phyloP scores from a whole-genome alignment of 2,329 filamentous ascomycete genomes.

The Neofusicoccum parvum region DNA sequence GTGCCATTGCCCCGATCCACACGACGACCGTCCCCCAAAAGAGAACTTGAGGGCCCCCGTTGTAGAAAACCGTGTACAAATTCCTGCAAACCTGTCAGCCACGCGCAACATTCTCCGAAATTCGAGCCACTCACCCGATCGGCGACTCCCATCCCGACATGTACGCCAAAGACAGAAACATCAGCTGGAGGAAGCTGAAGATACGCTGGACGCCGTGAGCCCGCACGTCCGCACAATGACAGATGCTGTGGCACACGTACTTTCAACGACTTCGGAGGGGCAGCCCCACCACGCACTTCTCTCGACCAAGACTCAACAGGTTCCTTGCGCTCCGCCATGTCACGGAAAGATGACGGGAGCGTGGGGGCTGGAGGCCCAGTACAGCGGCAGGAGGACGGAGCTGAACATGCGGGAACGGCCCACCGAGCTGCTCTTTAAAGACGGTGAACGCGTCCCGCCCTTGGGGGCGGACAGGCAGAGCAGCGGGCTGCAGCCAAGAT shows the following conservation, averaged over 20 bases:
- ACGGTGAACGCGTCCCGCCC: too few species aligned
- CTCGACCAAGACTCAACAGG: not conserved
- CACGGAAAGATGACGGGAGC: not conserved
- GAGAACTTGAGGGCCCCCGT: slow-evolving; percentile 37
- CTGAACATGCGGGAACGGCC: too few species aligned
- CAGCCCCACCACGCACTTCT: not conserved
- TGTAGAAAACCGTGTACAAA: slow-evolving; percentile 31
- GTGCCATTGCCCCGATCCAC: slow-evolving; percentile 33
- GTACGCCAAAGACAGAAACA: not conserved
- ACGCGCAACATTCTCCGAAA: not conserved
- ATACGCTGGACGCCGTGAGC: not conserved
- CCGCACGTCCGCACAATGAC: too few species aligned
- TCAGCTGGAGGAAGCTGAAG: slow-evolving; percentile 5
- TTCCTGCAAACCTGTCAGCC: not conserved
- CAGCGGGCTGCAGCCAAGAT: not conserved
- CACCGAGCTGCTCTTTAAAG: too few species aligned
- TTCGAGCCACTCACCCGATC: not conserved
- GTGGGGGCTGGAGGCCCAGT: not conserved
- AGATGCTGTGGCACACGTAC: not conserved
- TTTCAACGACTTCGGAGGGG: not conserved
- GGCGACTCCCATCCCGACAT: not conserved
- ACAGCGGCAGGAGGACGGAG: not conserved
- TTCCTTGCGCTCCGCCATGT: not conserved
- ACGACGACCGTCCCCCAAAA: slow-evolving; percentile 37
- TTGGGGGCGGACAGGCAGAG: not conserved